Percentiles rank a stretch among this genome's conserved stretches.
These are phyloP conservation scores for Epichloe baconii DNA, from an alignment of 2,329 filamentous ascomycete species.

Conservation along the genomic window DNA sequence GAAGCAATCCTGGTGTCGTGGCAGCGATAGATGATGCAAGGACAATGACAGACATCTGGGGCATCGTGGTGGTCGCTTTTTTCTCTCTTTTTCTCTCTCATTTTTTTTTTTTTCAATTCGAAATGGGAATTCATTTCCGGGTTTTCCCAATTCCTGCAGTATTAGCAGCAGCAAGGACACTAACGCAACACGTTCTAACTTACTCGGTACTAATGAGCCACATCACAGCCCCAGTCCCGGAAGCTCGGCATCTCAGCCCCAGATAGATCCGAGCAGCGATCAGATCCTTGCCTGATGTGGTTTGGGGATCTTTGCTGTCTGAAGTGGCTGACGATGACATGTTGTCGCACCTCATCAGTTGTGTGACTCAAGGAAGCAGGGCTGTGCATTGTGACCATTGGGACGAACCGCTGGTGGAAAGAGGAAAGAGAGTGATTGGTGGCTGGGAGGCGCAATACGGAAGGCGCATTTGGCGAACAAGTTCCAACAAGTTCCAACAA, in stretches of 20 bases:
- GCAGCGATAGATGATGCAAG: too few species aligned
- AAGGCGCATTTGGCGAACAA: not conserved
- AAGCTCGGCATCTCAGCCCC: slow-evolving; percentile 7
- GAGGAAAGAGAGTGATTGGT: not conserved
- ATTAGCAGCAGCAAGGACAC: too few species aligned
- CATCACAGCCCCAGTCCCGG: slow-evolving; percentile 3
- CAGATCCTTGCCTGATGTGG: not conserved
- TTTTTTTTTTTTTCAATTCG: too few species aligned
- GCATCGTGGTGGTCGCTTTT: too few species aligned
- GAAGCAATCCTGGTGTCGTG: too few species aligned
- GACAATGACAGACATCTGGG: too few species aligned
- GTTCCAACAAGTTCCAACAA: not conserved
- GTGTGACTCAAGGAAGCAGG: not conserved
- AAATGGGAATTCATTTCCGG: not conserved
- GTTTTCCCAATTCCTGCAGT: too few species aligned
- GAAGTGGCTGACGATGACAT: not conserved
- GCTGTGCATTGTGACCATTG: not conserved
- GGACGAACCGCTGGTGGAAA: not conserved
- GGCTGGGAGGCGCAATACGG: not conserved
- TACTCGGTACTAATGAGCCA: not conserved
- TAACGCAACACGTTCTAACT: too few species aligned
- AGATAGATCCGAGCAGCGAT: not conserved
- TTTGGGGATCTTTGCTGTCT: not conserved
- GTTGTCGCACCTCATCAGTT: not conserved
- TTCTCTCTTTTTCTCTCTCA: too few species aligned